Evolutionary conservation across 148 eudicot species (phyloP), one percentile per base, ranked within the genome.

Genomic region (Bassia scoparia): DNA sequence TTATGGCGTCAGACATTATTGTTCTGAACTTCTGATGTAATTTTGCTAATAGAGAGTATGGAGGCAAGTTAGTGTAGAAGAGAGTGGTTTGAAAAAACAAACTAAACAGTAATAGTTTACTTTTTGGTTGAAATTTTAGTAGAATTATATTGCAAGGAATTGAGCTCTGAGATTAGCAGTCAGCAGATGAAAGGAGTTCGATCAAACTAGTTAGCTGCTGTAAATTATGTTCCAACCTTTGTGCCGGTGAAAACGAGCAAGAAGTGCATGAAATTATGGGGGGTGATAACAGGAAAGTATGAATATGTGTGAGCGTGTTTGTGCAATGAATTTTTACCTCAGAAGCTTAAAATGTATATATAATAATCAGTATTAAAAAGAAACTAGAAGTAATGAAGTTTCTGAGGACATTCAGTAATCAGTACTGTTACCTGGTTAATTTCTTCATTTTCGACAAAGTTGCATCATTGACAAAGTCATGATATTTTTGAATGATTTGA

Each of bases 1-100:
- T 48, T 20, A 78, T 12, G 30, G 55, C 34, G 48, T 67, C 65
- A 23, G 27, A 58, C 78, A 74, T 5, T 33, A 18, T 16, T n/a
- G 23, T 18, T 1, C 16, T 66, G 21, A 50, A n/a, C 26, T 37
- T 49, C 34, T 1, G 44, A 37, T 52, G 53, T 56, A 37, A 59
- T 3, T 41, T 67, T 11, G 3, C n/a, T 38, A 34, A 20, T 26
- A 13, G 56, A 59, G 21, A 44, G 21, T 58, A 26, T 56, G 61
- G 17, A 7, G 29, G 14, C 18, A 23, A 58, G 61, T 11, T n/a
- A 54, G 29, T 54, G 2, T 54, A 54, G 29, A n/a, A 54, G 59
- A 54, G 27, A 8, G 59, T 54, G 4, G n/a, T 49, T 18, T 53
- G 26, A n/a, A 53, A 53, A 2, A 24, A 52, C 56, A 52, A 52